These are phyloP conservation scores for Erodium trifolium DNA, from an alignment of 441 rosid species.

Conservation along the genomic window DNA sequence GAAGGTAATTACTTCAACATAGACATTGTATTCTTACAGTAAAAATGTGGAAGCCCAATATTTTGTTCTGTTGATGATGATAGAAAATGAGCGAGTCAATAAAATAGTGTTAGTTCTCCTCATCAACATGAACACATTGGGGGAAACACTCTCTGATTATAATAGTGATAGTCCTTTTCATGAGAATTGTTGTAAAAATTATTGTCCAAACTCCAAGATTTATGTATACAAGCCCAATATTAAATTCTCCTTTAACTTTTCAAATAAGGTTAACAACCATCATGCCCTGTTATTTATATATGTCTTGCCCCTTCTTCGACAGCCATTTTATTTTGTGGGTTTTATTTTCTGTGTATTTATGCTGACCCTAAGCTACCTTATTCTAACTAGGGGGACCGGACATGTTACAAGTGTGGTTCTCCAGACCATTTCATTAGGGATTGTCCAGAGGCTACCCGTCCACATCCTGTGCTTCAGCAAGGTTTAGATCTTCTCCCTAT, in stretches of 20 bases:
- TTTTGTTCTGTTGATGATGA: too few relatives aligned
- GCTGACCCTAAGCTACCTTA: conserved; percentile 15
- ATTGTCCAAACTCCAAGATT: background rate
- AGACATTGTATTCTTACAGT: background rate
- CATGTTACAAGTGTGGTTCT: conserved; percentile 48
- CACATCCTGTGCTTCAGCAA: conserved; percentile 27
- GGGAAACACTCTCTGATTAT: too few relatives aligned
- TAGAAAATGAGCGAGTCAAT: too few relatives aligned
- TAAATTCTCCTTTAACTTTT: too few relatives aligned
- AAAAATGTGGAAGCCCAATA: background rate
- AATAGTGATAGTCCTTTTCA: too few relatives aligned
- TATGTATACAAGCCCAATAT: background rate
- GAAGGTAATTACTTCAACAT: conserved; percentile 29
- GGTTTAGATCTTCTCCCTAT: conserved; percentile 22
- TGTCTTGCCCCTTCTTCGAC: background rate
- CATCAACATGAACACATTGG: too few relatives aligned
- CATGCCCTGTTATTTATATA: background rate
- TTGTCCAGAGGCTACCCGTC: conserved; percentile 35
- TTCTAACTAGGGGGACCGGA: conserved; percentile 32
- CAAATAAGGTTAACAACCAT: background rate
- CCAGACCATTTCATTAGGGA: conserved; percentile 43
- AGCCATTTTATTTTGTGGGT: background rate
- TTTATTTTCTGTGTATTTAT: background rate
- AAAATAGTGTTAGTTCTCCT: too few relatives aligned
- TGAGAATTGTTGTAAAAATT: conserved; percentile 1